These are phyloP conservation scores for Acacia confusa DNA, from an alignment of 306 rosid genomes.

Conservation along the genomic window DNA sequence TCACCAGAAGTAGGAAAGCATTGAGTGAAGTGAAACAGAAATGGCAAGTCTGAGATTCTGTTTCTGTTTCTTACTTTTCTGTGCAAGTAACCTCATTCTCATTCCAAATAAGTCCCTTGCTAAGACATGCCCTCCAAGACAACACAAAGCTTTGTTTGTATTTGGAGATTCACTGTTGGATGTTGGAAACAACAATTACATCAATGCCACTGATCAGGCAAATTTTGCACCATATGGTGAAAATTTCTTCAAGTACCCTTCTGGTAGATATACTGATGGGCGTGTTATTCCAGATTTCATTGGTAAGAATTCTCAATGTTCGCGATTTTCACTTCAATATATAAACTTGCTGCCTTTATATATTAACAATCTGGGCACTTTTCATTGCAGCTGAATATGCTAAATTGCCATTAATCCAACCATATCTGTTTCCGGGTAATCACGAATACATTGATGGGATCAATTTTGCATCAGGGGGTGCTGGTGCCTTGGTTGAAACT, in stretches of 20 bases:
- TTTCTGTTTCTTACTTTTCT: constrained; percentile 18
- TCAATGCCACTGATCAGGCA: constrained; percentile 31
- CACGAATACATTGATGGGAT: constrained; percentile 41
- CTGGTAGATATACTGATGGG: constrained; percentile 55
- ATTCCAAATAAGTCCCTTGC: not conserved
- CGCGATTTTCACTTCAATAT: not conserved
- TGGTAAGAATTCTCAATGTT: constrained; percentile 27
- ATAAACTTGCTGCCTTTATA: not conserved
- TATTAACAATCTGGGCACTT: not conserved
- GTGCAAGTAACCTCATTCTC: not conserved
- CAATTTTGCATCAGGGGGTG: constrained; percentile 75
- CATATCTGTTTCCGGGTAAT: constrained; percentile 50
- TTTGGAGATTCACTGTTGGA: constrained; percentile 64
- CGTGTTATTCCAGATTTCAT: constrained; percentile 48
- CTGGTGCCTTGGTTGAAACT: constrained; percentile 63
- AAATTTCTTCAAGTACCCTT: constrained; percentile 50
- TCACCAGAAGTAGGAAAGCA: not conserved
- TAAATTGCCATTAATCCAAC: constrained; percentile 38
- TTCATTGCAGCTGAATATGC: constrained; percentile 62
- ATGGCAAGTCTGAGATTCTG: constrained; percentile 24
- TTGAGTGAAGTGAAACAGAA: not conserved
- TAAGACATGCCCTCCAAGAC: constrained; percentile 16
- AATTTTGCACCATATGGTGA: constrained; percentile 51
- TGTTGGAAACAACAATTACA: constrained; percentile 58
- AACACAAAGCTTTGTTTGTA: constrained; percentile 41